Percentiles rank a stretch among this genome's conserved stretches.
phyloP scores from a whole-genome alignment of 768 basidiomycete genomes.

The Mycena filopes region DNA sequence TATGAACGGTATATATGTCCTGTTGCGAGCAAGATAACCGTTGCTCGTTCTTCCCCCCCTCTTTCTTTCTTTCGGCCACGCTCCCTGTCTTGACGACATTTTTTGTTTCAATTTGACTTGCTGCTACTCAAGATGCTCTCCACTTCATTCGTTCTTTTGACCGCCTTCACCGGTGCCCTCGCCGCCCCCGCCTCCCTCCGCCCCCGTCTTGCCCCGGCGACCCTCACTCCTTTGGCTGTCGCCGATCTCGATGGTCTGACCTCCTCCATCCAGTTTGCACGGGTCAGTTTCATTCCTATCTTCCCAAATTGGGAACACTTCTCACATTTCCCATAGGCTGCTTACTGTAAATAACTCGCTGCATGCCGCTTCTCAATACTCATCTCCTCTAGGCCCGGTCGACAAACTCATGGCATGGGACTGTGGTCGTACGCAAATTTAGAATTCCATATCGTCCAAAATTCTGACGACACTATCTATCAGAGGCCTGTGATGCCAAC shows the following conservation, averaged over 20 bases:
- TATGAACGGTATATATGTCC: no score
- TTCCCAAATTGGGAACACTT: neutral
- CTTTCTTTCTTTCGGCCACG: constrained; percentile 10
- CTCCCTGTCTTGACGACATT: constrained; percentile 29
- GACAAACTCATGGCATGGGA: constrained; percentile 42
- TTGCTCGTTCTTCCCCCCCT: neutral
- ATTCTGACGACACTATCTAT: neutral
- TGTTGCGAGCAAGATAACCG: neutral
- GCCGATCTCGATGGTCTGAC: neutral
- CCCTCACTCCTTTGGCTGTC: constrained; percentile 9
- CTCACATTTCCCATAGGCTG: constrained; percentile 31
- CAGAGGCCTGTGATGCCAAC: constrained; percentile 46
- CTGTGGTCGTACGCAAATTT: constrained; percentile 40
- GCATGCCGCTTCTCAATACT: neutral
- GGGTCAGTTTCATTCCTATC: constrained; percentile 18
- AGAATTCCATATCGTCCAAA: neutral
- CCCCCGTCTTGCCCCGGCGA: neutral
- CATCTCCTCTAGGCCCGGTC: constrained; percentile 28
- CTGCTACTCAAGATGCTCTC: constrained; percentile 24
- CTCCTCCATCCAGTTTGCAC: constrained; percentile 47
- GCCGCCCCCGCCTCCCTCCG: constrained; percentile 16
- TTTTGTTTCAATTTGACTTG: constrained; percentile 10
- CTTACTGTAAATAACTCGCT: constrained; percentile 38
- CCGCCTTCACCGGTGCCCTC: constrained; percentile 19
- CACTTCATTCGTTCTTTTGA: constrained; percentile 20